Base-by-base conservation (phyloP, 768 basidiomycete species). In the Psilocybe tampanensis region DNA sequence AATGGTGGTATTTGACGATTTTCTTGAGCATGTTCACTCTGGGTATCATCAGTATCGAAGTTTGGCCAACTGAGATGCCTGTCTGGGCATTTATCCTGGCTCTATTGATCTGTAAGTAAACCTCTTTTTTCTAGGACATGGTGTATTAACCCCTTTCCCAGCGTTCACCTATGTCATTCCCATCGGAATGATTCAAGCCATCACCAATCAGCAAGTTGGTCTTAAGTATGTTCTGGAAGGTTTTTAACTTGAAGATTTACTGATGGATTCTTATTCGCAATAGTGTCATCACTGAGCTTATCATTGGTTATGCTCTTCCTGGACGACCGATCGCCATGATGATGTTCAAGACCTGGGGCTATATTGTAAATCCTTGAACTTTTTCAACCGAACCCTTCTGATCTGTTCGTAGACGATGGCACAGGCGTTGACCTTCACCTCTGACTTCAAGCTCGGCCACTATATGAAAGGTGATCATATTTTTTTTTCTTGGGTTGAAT, bases 1-100 rank as follows among this genome's bases (percentile, higher is more conserved):
- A 92, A 61, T 92, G 89, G 90, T 94, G 91, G 91, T 93, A 92
- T 64, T 63, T 77, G 17, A 64, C 76, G 55, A 76, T 93, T 43
- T 89, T 91, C 70, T 71, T 82, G 52, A 61, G 71, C 56, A 87
- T 87, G 82, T 89, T 89, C 64, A 75, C 74, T 3, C 75, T 89
- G 42, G 87, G 88, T 24, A 74, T 90, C 32, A 69, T 91, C 47
- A 76, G 79, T 43, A 88, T 91, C 56, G 84, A 86, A 66, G 72
- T 84, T 24, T 90, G 88, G 89, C 85, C 34, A 68, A 74, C 65
- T 56, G 62, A 74, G 54, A 72, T 74, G 71, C 72, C 72, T 21
- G 72, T 42, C 60, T 71, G 58, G 81, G 84, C 61, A 71, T 86
- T 67, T 67, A 80, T 89, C 52, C 74, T 92, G 9, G 83, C 88